Percentiles rank a stretch among this genome's conserved stretches.
These are phyloP conservation scores for Sporisorium iseilematis-ciliati DNA, from an alignment of 1,284 basidiomycete species.

Conservation along the genomic window DNA sequence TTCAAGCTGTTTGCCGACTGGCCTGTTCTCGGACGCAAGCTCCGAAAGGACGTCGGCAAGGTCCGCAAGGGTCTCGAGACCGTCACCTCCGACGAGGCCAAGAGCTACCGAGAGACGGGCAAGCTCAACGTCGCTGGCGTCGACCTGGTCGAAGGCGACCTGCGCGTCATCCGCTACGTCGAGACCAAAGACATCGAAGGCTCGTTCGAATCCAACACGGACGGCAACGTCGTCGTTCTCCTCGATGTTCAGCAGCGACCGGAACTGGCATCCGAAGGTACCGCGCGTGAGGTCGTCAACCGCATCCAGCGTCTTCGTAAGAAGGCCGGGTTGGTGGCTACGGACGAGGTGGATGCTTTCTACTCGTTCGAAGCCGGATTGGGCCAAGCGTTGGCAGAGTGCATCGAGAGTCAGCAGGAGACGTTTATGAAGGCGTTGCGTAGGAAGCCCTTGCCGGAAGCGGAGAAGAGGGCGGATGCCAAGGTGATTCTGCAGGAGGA, in stretches of 20 bases:
- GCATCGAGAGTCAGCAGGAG: conserved; percentile 79
- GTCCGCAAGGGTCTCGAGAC: conserved; percentile 89
- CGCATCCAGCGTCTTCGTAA: conserved; percentile 96
- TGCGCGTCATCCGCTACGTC: conserved; percentile 90
- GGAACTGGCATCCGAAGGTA: conserved; percentile 87
- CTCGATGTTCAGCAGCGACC: conserved; percentile 88
- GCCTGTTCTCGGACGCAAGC: conserved; percentile 91
- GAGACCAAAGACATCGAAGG: conserved; percentile 74
- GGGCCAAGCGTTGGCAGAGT: conserved; percentile 76
- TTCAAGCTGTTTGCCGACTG: conserved; percentile 96
- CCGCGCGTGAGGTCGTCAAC: conserved; percentile 90
- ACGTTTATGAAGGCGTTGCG: conserved; percentile 83
- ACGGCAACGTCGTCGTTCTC: conserved; percentile 93
- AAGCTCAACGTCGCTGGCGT: conserved; percentile 90
- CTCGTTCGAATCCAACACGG: conserved; percentile 83
- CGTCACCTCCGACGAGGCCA: conserved; percentile 85
- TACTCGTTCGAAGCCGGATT: conserved; percentile 82
- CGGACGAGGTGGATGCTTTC: conserved; percentile 92
- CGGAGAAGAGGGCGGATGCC: conserved; percentile 71
- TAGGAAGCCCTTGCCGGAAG: conserved; percentile 69
- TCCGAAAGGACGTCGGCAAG: conserved; percentile 90
- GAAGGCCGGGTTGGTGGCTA: conserved; percentile 92
- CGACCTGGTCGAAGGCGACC: conserved; percentile 86
- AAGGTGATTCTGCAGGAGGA: conserved; percentile 82
- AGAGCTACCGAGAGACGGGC: conserved; percentile 81